Evolutionary conservation across 345 rosid genomes (phyloP), one percentile per base, ranked within the genome.

Genomic region (Eucalyptus sideroxylon): DNA sequence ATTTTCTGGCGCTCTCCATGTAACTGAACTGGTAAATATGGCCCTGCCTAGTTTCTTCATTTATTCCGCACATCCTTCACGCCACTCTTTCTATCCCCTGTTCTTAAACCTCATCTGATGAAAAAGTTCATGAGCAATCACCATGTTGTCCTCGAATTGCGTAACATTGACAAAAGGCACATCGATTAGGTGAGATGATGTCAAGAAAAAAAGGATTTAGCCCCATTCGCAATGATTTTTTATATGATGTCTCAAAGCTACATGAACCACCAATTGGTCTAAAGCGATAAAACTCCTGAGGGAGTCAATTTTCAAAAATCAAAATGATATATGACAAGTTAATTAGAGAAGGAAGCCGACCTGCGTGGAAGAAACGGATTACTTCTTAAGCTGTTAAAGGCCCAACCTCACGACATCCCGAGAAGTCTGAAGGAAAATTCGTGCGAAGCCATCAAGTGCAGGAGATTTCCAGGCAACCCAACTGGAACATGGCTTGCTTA

Each of bases 391-490:
- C 10, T 65, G 0, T 7, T n/a, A 15, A n/a, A 30, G 72, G 19
- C 34, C 34, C 17, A 7, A n/a, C 87, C n/a, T 14, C 51, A 26
- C 5, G 26, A 85, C 16, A 11, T 47, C 55, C 55, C 34, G 0
- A 23, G 16, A 85, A 37, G 21, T 26, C 31, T 37, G 53, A 37
- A 47, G 19, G 50, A 26, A 85, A 21, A 85, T 12, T 42, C 53
- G 0, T 0, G 16, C 0, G 1, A 24, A 21, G 87, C 51, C 87
- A 85, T 42, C 87, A 16, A 27, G 50, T 4, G 5, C 87, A 4
- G 50, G 55, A 24, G 47, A 42, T 0, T 37, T 85, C 87, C 5
- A 12, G n/a, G 87, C 53, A 53, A 45, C 51, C 53, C 51, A 44
- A 44, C 15, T 14, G 1, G 40, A 86, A n/a, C 40, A 34, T 50